A percentile compares a stretch with the other conserved stretches of the same genome.
Evolutionary conservation across 208 protist genomes (phyloP).

Genomic region (Tritrichomonas foetus): DNA sequence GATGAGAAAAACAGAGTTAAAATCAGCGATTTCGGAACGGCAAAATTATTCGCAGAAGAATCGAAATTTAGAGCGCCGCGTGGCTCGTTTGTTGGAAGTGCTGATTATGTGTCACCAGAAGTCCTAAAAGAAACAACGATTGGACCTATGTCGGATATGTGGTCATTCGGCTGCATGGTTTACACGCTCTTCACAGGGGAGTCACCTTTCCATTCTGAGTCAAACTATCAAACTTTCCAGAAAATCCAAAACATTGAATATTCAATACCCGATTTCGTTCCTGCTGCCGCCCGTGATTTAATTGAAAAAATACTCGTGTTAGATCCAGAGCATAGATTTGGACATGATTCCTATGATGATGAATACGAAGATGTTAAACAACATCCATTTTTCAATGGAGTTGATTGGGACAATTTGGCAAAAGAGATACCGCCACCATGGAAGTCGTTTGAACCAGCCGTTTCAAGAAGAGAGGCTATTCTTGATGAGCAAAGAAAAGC

Average conservation of each 20-base stretch:
- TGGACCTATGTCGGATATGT: neutral
- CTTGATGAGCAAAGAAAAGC: too few species aligned
- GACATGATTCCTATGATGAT: neutral
- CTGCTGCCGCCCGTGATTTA: neutral
- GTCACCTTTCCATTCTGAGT: neutral
- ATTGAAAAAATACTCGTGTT: neutral
- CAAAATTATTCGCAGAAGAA: neutral
- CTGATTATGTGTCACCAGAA: neutral
- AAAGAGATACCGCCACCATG: neutral
- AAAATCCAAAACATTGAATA: neutral
- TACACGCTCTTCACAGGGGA: neutral
- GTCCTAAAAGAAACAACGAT: neutral
- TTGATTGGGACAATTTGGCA: neutral
- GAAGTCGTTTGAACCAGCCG: too few species aligned
- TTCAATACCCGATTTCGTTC: neutral
- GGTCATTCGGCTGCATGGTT: neutral
- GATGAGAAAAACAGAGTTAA: neutral
- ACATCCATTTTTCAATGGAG: neutral
- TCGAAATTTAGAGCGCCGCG: neutral
- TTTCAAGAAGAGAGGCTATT: too few species aligned
- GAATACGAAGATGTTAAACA: neutral
- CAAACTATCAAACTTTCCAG: neutral
- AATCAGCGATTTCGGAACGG: neutral
- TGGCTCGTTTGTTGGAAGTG: neutral
- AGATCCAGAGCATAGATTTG: neutral